Evolutionary conservation across 306 rosid genomes (phyloP).

Genomic region (Inga laurina): DNA sequence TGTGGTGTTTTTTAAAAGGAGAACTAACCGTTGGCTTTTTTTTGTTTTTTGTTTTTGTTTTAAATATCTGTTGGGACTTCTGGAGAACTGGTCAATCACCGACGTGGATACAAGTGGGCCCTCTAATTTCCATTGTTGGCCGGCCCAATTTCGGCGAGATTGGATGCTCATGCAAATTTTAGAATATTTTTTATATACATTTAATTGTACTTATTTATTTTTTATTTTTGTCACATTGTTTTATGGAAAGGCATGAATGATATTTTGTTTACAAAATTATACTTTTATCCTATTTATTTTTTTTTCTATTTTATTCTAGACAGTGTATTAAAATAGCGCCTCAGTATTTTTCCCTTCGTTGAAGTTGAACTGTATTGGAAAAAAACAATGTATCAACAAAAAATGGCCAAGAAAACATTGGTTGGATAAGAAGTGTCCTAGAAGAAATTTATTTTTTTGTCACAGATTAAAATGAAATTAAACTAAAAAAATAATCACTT

Average conservation of each 20-base stretch:
- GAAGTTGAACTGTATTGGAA: too few species aligned
- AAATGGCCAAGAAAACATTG: too few species aligned
- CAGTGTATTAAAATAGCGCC: too few species aligned
- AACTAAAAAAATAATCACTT: not conserved
- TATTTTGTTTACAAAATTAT: too few species aligned
- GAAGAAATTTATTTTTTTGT: too few species aligned
- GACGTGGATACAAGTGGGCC: not conserved
- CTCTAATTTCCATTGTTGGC: not conserved
- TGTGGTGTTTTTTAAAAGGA: not conserved
- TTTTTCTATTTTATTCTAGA: too few species aligned
- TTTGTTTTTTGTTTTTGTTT: not conserved
- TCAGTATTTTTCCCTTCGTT: too few species aligned
- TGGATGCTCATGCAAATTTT: not conserved
- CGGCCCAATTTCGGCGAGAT: not conserved
- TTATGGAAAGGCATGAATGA: not conserved
- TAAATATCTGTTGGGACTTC: not conserved
- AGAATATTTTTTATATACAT: too few species aligned
- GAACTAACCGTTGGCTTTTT: constrained; percentile 5
- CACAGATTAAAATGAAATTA: not conserved
- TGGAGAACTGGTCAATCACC: too few species aligned
- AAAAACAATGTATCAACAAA: too few species aligned
- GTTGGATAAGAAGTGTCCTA: not conserved
- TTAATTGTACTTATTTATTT: not conserved
- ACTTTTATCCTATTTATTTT: too few species aligned
- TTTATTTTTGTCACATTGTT: too few species aligned